Percentiles rank a stretch among this genome's conserved stretches.
Evolutionary conservation across 371 early-diverging fungal genomes (phyloP).

Genomic region (Chytridiales sp.): DNA sequence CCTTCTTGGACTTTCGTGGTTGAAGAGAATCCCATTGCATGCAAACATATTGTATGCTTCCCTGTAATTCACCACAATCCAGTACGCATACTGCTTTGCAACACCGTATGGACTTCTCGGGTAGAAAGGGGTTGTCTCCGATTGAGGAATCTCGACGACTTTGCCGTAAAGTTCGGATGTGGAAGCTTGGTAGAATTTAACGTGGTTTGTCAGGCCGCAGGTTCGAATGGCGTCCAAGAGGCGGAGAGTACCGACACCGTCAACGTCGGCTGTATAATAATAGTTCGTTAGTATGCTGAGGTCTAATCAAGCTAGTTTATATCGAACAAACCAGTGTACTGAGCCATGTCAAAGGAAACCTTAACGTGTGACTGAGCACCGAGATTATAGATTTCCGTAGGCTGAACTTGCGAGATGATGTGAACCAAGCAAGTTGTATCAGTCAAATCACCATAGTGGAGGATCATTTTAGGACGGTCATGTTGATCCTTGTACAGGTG

Average conservation of each 20-base stretch:
- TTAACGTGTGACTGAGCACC: constrained; percentile 71
- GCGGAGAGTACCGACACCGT: constrained; percentile 79
- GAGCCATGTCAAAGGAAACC: constrained; percentile 87
- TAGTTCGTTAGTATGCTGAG: too few relatives aligned
- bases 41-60: constrained; percentile 82
- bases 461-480: constrained; percentile 71
- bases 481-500: constrained; percentile 77
- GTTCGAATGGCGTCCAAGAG: constrained; percentile 81
- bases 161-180: constrained; percentile 83
- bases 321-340: constrained; percentile 72
- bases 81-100: constrained; percentile 81
- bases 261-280: constrained; percentile 58
- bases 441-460: constrained; percentile 84
- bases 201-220: constrained; percentile 67
- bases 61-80: constrained; percentile 81
- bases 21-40: constrained; percentile 84
- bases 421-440: constrained; percentile 79
- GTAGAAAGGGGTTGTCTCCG: constrained; percentile 84
- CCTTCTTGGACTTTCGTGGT: constrained; percentile 83
- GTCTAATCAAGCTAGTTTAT: too few relatives aligned
- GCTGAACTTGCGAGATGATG: constrained; percentile 73
- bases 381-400: constrained; percentile 78
- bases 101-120: constrained; percentile 82
- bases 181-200: constrained; percentile 82
- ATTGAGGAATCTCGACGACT: constrained; percentile 77